A percentile compares a stretch with the other conserved stretches of the same genome.
These are phyloP conservation scores for Tolypocladium album DNA, from an alignment of 2,329 filamentous ascomycete genomes.

Conservation along the genomic window DNA sequence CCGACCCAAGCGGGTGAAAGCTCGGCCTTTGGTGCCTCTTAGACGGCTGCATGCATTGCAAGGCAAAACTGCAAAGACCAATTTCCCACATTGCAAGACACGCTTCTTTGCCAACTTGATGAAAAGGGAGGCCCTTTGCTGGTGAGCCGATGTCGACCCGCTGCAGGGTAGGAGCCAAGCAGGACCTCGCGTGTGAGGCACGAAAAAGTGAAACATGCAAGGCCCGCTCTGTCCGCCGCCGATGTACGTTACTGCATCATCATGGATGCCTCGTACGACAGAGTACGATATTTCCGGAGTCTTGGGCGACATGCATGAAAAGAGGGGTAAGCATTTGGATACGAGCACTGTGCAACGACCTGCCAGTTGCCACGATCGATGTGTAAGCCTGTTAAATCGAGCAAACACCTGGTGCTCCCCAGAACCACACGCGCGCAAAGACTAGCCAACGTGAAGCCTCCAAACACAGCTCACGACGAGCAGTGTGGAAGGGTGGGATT, in stretches of 20 bases:
- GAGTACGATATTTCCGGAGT: not conserved
- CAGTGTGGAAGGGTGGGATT: not conserved
- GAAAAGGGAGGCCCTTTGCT: not conserved
- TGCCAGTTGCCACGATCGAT: not conserved
- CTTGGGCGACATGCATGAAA: too few species aligned
- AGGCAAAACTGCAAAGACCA: too few species aligned
- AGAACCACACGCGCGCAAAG: not conserved
- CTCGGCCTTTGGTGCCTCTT: too few species aligned
- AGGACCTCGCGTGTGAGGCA: too few species aligned
- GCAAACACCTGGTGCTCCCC: too few species aligned
- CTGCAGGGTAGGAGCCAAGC: not conserved
- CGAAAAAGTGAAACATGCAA: not conserved
- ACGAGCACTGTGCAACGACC: not conserved
- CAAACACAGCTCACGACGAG: not conserved
- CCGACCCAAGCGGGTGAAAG: too few species aligned
- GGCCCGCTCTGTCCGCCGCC: not conserved
- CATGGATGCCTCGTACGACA: not conserved
- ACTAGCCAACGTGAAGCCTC: not conserved
- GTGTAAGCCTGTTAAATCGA: not conserved
- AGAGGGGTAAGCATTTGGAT: not conserved
- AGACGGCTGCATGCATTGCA: too few species aligned
- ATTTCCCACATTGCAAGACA: too few species aligned
- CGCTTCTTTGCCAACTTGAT: too few species aligned
- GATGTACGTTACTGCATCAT: not conserved
- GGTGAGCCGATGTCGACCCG: not conserved